Evolutionary conservation across 371 early-diverging fungal genomes (phyloP), one percentile per base, ranked within the genome.

Genomic region (Lichtheimia corymbifera): DNA sequence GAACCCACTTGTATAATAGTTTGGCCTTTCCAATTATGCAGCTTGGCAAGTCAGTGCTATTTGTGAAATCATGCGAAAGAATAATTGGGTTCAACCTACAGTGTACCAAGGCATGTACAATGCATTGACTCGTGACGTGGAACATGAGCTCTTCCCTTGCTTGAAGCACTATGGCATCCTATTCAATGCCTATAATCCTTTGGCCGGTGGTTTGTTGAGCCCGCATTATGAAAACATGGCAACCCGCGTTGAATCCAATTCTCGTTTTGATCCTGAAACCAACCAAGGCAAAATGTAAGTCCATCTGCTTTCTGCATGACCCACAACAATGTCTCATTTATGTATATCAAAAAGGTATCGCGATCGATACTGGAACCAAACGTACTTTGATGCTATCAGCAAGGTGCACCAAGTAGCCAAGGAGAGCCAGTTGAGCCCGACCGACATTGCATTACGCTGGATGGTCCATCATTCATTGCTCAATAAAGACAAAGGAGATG

Each of bases 81-180:
- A 76, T 4, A 70, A 72, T 9, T 81, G 74, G 52, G 67, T 84
- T 0, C 12, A 68, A 18, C 84, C 84, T 1, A 80, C 74, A 0
- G 82, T 84, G 5, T 84, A 84, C 45, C 79, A 82, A 59, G 83
- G 83, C 44, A 74, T 75, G 74, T 87, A 89, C 77, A 88, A 87
- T 63, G 80, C 82, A 3, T 59, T 89, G n/a, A 84, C 84, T 6
- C 73, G 90, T 50, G 81, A 75, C 27, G 79, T 85, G 17, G 89
- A 87, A 61, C 69, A 65, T 12, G 90, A 87, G 58, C 69, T 89
- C 15, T 71, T 89, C 49, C 83, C 86, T 13, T 85, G 85, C 54
- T 54, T 89, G 54, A 69, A 77, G 0, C 75, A 79, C 17, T 73
- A 86, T 30, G 70, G 73, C 11, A 83, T 89, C 58, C 56, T 55